Conservation (phyloP, 1,284 basidiomycete genomes). For the Polyporus tsugae region DNA sequence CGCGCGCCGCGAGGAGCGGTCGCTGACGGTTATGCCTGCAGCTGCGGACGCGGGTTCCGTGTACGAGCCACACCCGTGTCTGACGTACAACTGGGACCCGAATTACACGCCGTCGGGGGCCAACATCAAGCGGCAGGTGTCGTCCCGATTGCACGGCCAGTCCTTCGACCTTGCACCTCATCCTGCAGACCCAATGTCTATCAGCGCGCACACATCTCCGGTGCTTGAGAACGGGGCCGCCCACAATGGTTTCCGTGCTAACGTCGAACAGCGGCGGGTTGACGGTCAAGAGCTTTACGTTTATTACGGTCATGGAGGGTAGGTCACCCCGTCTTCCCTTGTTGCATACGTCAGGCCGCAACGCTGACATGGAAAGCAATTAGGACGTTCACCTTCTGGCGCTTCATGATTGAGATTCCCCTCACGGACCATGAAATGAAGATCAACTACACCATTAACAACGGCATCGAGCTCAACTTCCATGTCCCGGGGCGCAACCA, state of each 20-base stretch:
- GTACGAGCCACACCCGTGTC: constrained; percentile 79
- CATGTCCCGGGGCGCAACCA: constrained; percentile 83
- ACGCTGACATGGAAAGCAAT: not conserved
- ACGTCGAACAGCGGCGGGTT: constrained; percentile 52
- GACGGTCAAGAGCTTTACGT: constrained; percentile 83
- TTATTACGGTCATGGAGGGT: constrained; percentile 76
- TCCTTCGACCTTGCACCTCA: constrained; percentile 72
- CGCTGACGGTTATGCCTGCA: constrained; percentile 36
- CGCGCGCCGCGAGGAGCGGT: constrained; percentile 3
- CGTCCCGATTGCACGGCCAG: constrained; percentile 32
- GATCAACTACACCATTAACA: constrained; percentile 84
- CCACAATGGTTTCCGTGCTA: constrained; percentile 35
- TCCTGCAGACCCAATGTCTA: constrained; percentile 67
- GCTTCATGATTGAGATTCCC: constrained; percentile 90
- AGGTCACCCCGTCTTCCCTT: constrained; percentile 33
- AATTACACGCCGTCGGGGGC: constrained; percentile 37
- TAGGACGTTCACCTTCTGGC: constrained; percentile 92
- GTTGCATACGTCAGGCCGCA: not conserved
- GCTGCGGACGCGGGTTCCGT: constrained; percentile 83
- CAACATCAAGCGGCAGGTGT: constrained; percentile 26
- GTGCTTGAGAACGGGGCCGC: not conserved
- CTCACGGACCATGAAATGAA: constrained; percentile 77
- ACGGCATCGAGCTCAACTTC: constrained; percentile 83
- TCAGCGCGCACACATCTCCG: constrained; percentile 36
- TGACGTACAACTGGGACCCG: constrained; percentile 85